Conservation (phyloP, 257 asterid genomes). For the Nicotiana otophora region DNA sequence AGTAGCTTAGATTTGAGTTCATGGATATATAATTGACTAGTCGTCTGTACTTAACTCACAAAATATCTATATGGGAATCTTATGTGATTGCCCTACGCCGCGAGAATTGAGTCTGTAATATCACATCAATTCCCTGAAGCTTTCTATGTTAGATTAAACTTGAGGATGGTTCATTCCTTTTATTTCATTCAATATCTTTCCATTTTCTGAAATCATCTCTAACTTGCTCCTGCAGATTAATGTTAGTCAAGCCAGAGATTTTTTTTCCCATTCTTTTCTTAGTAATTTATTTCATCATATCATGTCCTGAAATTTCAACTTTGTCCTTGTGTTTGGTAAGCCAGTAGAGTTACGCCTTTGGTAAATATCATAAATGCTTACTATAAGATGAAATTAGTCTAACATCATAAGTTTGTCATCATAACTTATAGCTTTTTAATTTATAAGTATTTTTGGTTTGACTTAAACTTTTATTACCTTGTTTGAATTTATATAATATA, state of each 20-base stretch:
- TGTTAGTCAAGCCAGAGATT: no score
- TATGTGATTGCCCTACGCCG: background rate
- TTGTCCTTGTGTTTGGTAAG: background rate
- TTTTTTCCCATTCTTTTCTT: no score
- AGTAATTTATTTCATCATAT: background rate
- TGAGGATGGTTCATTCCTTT: background rate
- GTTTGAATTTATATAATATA: no score
- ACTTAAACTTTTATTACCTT: no score
- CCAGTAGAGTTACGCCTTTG: background rate
- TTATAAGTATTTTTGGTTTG: background rate
- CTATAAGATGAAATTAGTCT: background rate
- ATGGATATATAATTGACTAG: background rate
- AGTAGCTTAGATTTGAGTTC: background rate
- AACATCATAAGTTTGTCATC: background rate
- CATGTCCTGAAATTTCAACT: background rate
- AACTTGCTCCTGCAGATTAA: background rate
- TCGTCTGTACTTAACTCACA: background rate
- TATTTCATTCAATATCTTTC: background rate
- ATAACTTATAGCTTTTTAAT: background rate
- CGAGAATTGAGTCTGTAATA: background rate
- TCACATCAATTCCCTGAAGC: background rate
- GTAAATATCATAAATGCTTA: background rate
- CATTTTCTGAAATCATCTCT: background rate
- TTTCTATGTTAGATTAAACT: background rate
- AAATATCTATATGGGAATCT: background rate